Evolutionary conservation across 148 eudicot genomes (phyloP).

Genomic region (Dysphania ambrosioides): DNA sequence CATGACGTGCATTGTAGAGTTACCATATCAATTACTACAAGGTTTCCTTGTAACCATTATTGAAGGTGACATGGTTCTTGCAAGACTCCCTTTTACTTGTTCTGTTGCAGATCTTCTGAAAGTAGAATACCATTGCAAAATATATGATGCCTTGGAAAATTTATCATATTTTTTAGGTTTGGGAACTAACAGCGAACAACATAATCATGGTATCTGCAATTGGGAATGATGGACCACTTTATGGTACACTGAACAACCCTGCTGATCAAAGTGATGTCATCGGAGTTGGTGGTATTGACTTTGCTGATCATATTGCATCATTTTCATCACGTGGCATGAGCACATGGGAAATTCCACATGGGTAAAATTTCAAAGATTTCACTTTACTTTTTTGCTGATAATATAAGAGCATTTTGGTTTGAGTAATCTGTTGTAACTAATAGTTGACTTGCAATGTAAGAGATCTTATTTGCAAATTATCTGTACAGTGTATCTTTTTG

Average conservation of each 20-base stretch:
- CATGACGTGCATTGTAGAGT: not conserved
- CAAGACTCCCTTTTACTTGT: not conserved
- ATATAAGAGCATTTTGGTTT: constrained; percentile 2
- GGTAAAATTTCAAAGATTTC: constrained; percentile 44
- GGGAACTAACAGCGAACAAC: constrained; percentile 96
- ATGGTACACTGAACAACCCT: constrained; percentile 95
- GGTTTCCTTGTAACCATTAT: too few relatives aligned
- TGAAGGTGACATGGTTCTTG: not conserved
- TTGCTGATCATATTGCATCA: constrained; percentile 90
- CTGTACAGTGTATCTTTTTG: not conserved
- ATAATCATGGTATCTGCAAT: constrained; percentile 98
- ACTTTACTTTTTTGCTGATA: not conserved
- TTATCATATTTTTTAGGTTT: constrained; percentile 53
- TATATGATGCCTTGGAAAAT: not conserved
- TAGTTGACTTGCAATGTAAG: not conserved
- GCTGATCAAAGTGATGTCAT: constrained; percentile 99
- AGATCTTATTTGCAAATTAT: not conserved
- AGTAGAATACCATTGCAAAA: not conserved
- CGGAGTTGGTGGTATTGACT: constrained; percentile 99
- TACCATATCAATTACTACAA: not conserved
- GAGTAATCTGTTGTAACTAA: not conserved
- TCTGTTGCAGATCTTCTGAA: constrained; percentile 9
- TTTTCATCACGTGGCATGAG: constrained; percentile 99
- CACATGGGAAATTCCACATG: constrained; percentile 99
- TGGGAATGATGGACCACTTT: constrained; percentile 98